phyloP scores from a whole-genome alignment of 2,329 filamentous ascomycete genomes.

The Macrophomina phaseolina region DNA sequence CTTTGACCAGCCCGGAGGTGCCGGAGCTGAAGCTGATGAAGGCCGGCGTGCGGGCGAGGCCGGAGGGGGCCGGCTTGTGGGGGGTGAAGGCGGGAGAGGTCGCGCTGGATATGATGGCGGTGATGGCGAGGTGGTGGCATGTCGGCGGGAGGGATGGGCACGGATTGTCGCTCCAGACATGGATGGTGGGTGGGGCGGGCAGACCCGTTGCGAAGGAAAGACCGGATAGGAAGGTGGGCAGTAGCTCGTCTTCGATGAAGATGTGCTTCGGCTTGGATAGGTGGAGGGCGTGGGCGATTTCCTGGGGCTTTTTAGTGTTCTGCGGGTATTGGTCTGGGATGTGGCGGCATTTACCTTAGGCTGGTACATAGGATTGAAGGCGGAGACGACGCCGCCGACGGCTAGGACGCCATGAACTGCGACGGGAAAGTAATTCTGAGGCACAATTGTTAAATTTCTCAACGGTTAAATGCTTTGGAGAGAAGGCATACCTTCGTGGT shows the following conservation, averaged over 20 bases:
- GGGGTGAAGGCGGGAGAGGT: background rate
- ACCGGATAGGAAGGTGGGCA: background rate
- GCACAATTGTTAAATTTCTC: background rate
- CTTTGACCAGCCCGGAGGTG: constrained; percentile 34
- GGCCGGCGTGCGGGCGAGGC: background rate
- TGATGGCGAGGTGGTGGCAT: background rate
- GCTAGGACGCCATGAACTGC: background rate
- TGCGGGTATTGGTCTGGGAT: background rate
- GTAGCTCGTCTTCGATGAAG: background rate
- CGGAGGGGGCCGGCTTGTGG: background rate
- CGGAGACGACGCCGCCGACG: background rate
- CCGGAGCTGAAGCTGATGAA: constrained; percentile 35
- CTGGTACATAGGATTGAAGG: background rate
- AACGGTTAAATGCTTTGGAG: background rate
- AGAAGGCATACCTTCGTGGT: background rate
- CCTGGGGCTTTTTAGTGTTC: background rate
- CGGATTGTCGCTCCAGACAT: background rate
- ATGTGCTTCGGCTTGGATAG: background rate
- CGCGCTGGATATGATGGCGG: background rate
- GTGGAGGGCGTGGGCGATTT: background rate
- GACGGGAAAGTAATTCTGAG: background rate
- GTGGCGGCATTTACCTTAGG: background rate
- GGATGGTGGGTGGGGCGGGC: background rate
- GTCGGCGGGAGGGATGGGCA: background rate
- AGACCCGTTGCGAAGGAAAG: background rate